Percentiles rank a stretch among this genome's conserved stretches.
phyloP scores from a whole-genome alignment of 139 green algal species.

The Edaphochlamys debaryana region DNA sequence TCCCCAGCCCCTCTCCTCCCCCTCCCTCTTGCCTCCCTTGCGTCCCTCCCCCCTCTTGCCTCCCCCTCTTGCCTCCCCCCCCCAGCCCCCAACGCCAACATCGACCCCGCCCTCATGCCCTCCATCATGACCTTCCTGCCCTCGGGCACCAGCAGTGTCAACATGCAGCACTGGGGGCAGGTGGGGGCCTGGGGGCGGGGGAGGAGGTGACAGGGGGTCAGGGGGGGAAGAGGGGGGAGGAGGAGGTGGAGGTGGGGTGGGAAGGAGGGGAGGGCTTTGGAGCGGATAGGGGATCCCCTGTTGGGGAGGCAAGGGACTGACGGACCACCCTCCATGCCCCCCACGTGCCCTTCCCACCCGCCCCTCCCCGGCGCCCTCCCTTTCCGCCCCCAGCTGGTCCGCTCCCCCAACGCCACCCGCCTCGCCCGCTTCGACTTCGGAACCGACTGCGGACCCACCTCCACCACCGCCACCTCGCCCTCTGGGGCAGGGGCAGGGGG shows the following conservation, averaged over 20 bases:
- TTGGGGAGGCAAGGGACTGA: background rate
- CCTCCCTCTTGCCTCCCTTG: too few relatives aligned
- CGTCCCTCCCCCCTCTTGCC: too few relatives aligned
- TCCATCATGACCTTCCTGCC: conserved; percentile 23
- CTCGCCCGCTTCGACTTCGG: conserved; percentile 33
- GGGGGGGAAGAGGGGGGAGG: background rate
- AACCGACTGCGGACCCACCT: conserved; percentile 12
- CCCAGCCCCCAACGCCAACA: conserved; percentile 46
- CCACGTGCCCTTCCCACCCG: too few relatives aligned
- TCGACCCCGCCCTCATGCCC: conserved; percentile 59
- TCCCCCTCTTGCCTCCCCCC: too few relatives aligned
- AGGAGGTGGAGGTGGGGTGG: background rate
- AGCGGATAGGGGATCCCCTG: background rate
- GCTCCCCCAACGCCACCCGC: background rate
- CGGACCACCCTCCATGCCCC: too few relatives aligned
- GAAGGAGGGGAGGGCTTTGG: background rate
- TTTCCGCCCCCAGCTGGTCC: background rate
- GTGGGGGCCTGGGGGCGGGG: background rate
- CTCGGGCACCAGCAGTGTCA: conserved; percentile 50
- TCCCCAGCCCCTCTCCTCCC: too few relatives aligned
- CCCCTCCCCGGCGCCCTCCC: background rate
- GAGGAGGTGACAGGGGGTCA: background rate
- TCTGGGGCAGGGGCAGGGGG: too few relatives aligned
- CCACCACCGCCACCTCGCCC: background rate
- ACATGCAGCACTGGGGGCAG: conserved; percentile 65